Evolutionary conservation across 345 rosid species (phyloP), one percentile per base, ranked within the genome.

Genomic region (Fremontodendron californicum): DNA sequence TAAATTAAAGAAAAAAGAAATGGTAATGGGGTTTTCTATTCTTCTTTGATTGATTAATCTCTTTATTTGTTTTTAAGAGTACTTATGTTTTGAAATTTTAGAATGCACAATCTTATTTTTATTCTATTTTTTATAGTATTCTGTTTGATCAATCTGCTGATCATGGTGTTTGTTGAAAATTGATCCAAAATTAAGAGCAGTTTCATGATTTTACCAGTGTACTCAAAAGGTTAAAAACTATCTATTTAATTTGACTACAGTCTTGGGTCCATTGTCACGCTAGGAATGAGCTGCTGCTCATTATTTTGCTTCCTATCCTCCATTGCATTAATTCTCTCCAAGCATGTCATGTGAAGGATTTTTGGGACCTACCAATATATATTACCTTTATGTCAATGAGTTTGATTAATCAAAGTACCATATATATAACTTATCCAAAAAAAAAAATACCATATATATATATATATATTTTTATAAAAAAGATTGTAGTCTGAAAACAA

Each of bases 271-370:
- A 68, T 45, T 31, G 39, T 25, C 73, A 25, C 45, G 55, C 21
- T 23, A 25, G 37, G 73, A 68, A 27, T 68, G 52, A 68, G 12
- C 21, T 27, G 75, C 75, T 5, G 40, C 40, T 19, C 19, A 51
- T 51, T 72, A n/a, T 52, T 35, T 55, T 54, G 63, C 48, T 54
- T 72, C 25, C 15, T 12, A 37, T 7, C 75, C 35, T 54, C 49
- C 1, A 31, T 35, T 37, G 64, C 64, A 73, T 37, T 37, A 13
- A n/a, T 12, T 72, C 48, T 52, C 37, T 39, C 16, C 54, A 43
- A 35, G 66, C 83, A 80, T 70, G 80, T 71, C 83, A 80, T 63
- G 80, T 75, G 78, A 80, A 9, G 27, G 25, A 19, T 31, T 60
- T 60, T 13, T 46, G 66, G 75, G 27, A 69, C 76, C 65, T 77